A percentile compares a stretch with the other conserved stretches of the same genome.
phyloP scores from a whole-genome alignment of 192 early-diverging fungal genomes.

The Cladochytrium replicatum region DNA sequence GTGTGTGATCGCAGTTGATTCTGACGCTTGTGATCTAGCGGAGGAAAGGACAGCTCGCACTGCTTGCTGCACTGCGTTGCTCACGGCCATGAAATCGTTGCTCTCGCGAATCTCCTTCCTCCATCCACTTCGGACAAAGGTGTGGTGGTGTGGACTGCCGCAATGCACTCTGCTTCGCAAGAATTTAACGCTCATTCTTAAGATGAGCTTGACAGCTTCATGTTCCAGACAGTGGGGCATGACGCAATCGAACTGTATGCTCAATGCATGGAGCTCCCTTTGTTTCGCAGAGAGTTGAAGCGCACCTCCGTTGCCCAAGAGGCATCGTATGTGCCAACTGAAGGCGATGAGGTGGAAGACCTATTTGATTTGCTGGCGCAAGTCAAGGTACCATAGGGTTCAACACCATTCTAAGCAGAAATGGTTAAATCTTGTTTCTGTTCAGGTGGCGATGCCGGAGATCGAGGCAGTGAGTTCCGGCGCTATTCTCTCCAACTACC shows the following conservation, averaged over 20 bases:
- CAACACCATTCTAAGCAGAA: background rate
- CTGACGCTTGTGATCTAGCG: conserved; percentile 37
- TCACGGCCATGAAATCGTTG: conserved; percentile 86
- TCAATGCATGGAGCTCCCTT: conserved; percentile 73
- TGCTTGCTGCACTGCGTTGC: conserved; percentile 93
- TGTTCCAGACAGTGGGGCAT: conserved; percentile 97
- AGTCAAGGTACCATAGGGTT: conserved; percentile 46
- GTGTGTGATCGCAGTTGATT: background rate
- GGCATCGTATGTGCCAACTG: conserved; percentile 55
- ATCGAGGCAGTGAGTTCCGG: conserved; percentile 83
- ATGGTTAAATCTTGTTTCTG: background rate
- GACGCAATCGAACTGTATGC: conserved; percentile 73
- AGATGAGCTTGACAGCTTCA: conserved; percentile 90
- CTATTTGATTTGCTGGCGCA: conserved; percentile 60
- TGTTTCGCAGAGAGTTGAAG: conserved; percentile 65
- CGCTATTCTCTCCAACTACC: conserved; percentile 94
- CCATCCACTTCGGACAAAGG: conserved; percentile 49
- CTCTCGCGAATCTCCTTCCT: conserved; percentile 86
- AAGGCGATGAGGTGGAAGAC: conserved; percentile 92
- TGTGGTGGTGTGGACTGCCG: conserved; percentile 4
- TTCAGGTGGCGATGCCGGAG: conserved; percentile 53
- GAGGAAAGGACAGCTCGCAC: conserved; percentile 95
- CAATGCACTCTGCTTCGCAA: background rate
- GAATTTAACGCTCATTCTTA: background rate
- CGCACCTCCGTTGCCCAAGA: conserved; percentile 56